Conservation (phyloP, 768 basidiomycete species). For the Boletales sp. region DNA sequence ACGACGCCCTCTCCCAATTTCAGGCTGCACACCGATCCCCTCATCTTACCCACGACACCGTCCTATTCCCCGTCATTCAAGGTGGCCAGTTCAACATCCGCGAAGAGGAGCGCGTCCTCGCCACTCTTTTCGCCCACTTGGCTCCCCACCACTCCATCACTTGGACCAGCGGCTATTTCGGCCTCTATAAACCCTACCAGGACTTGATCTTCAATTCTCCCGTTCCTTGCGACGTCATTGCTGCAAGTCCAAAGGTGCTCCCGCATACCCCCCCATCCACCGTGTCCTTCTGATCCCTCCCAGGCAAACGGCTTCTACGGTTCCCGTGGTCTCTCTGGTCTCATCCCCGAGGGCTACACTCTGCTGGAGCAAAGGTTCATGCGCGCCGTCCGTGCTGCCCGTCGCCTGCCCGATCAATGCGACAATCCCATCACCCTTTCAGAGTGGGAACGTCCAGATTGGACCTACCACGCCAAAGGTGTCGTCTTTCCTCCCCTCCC, state of each 20-base stretch:
- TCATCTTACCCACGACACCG: slow-evolving; percentile 33
- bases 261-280: not conserved
- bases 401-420: slow-evolving; percentile 29
- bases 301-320: slow-evolving; percentile 97
- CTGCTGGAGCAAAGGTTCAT: slow-evolving; percentile 83
- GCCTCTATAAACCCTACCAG: slow-evolving; percentile 78
- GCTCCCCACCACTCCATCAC: slow-evolving; percentile 41
- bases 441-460: slow-evolving; percentile 86
- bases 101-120: slow-evolving; percentile 73
- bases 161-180: slow-evolving; percentile 95
- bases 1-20: slow-evolving; percentile 52
- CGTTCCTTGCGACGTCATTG: slow-evolving; percentile 68
- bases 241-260: slow-evolving; percentile 79
- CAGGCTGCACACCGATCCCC: slow-evolving; percentile 43
- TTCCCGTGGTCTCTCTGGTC: slow-evolving; percentile 83
- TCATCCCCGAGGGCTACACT: slow-evolving; percentile 96
- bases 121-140: slow-evolving; percentile 55
- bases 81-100: slow-evolving; percentile 83
- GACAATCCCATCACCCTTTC: slow-evolving; percentile 58
- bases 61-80: slow-evolving; percentile 82
- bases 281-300: slow-evolving; percentile 1
- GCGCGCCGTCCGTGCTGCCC: slow-evolving; percentile 51
- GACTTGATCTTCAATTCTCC: slow-evolving; percentile 58
- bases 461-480: slow-evolving; percentile 99
- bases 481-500: not conserved